phyloP scores from a whole-genome alignment of 2,329 filamentous ascomycete genomes.

The Talaromyces sp. region DNA sequence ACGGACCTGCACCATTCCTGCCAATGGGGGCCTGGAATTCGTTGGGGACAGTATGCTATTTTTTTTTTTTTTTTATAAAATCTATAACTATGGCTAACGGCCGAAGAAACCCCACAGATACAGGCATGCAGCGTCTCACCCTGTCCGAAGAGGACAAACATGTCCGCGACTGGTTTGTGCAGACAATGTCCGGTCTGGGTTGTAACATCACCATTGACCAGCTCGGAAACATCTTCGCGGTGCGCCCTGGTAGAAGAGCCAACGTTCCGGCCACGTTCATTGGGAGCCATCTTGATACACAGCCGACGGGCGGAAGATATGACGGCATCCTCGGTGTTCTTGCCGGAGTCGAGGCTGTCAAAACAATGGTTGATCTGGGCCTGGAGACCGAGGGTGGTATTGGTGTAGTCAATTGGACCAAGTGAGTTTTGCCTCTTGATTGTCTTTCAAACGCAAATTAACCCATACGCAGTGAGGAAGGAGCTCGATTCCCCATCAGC shows the following conservation, averaged over 20 bases:
- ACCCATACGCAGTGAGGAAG: constrained; percentile 61
- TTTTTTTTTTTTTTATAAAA: too few relatives aligned
- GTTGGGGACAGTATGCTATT: constrained; percentile 61
- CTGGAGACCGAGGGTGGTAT: constrained; percentile 63
- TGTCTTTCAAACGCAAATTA: background rate
- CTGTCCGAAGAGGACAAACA: constrained; percentile 64
- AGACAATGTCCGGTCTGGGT: constrained; percentile 55
- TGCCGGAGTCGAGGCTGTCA: constrained; percentile 66
- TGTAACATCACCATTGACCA: constrained; percentile 62
- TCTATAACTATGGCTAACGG: background rate
- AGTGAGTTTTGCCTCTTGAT: constrained; percentile 17
- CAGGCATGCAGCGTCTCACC: constrained; percentile 66
- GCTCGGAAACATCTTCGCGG: constrained; percentile 77
- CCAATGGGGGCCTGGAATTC: constrained; percentile 61
- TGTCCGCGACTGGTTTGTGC: constrained; percentile 66
- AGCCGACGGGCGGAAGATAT: constrained; percentile 55
- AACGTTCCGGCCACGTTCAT: constrained; percentile 62
- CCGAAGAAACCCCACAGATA: constrained; percentile 19
- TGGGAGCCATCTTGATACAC: constrained; percentile 66
- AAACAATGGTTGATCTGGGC: constrained; percentile 60
- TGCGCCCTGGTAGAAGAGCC: constrained; percentile 55
- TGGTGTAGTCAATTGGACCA: constrained; percentile 59
- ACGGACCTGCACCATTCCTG: constrained; percentile 62
- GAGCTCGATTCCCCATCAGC: constrained; percentile 70
- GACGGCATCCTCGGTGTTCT: constrained; percentile 70